A percentile compares a stretch with the other conserved stretches of the same genome.
phyloP scores from a whole-genome alignment of 345 rosid species.

The Eucalyptus tenuipes region DNA sequence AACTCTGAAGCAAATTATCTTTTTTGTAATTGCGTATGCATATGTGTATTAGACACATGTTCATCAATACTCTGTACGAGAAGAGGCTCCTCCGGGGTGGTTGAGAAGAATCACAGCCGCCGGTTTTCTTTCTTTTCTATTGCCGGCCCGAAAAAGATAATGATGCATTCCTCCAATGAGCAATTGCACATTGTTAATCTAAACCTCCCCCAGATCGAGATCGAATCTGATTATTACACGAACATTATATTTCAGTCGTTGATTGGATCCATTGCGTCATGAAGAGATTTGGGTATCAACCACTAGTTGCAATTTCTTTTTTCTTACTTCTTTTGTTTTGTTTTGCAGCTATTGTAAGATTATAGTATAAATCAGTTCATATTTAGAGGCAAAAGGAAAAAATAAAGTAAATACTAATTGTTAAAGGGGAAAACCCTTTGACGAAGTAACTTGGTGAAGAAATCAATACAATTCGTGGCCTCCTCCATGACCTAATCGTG shows the following conservation, averaged over 20 bases:
- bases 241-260: background rate
- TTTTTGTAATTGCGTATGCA: background rate
- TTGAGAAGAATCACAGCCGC: background rate
- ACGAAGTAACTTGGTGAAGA: background rate
- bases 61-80: background rate
- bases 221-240: background rate
- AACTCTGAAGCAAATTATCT: background rate
- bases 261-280: background rate
- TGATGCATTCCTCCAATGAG: background rate
- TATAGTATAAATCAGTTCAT: background rate
- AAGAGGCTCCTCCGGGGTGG: background rate
- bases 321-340: background rate
- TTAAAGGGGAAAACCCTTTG: background rate
- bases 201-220: background rate
- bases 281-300: background rate
- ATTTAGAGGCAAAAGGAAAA: background rate
- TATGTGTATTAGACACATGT: background rate
- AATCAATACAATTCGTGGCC: background rate
- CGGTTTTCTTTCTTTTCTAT: background rate
- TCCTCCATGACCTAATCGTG: background rate
- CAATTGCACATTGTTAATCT: background rate
- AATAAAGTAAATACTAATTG: background rate
- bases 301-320: background rate
- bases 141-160: background rate
- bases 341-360: background rate